Evolutionary conservation across 2,329 filamentous ascomycete species (phyloP).

Genomic region (Penicillium oxalicum): DNA sequence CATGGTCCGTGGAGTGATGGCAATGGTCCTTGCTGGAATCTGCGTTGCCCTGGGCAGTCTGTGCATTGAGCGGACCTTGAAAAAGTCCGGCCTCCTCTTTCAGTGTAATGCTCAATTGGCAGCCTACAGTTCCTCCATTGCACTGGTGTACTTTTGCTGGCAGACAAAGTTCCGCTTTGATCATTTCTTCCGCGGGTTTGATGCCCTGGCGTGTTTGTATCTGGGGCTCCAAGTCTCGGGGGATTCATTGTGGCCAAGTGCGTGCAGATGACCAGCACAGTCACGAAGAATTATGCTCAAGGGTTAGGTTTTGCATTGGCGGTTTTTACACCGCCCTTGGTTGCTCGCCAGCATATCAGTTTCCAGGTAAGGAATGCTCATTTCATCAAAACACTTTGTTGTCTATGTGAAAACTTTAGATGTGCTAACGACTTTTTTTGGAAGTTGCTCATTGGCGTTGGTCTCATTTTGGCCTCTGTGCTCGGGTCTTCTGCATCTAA

Average conservation of each 20-base stretch:
- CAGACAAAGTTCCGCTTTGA: neutral
- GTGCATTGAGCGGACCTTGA: conserved; percentile 1
- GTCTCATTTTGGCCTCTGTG: neutral
- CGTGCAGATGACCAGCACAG: conserved; percentile 2
- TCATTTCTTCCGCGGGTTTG: conserved; percentile 1
- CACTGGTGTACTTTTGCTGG: neutral
- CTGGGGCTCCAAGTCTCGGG: neutral
- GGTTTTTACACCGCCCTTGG: neutral
- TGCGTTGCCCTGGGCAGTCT: neutral
- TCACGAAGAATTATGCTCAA: conserved; percentile 4
- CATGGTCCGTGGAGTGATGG: neutral
- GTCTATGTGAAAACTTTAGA: neutral
- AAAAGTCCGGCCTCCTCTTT: neutral
- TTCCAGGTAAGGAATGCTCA: neutral
- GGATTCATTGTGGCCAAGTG: conserved; percentile 2
- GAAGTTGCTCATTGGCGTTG: neutral
- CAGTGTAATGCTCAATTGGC: neutral
- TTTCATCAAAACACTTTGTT: too few species aligned
- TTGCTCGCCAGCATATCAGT: neutral
- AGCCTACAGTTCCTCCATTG: neutral
- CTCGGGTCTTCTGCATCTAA: neutral
- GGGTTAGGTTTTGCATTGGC: conserved; percentile 1
- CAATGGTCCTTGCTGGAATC: neutral
- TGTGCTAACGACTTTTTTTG: neutral
- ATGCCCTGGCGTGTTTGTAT: neutral